Evolutionary conservation across 73 alveolate species (phyloP).

Genomic region (Diophrys sp.): DNA sequence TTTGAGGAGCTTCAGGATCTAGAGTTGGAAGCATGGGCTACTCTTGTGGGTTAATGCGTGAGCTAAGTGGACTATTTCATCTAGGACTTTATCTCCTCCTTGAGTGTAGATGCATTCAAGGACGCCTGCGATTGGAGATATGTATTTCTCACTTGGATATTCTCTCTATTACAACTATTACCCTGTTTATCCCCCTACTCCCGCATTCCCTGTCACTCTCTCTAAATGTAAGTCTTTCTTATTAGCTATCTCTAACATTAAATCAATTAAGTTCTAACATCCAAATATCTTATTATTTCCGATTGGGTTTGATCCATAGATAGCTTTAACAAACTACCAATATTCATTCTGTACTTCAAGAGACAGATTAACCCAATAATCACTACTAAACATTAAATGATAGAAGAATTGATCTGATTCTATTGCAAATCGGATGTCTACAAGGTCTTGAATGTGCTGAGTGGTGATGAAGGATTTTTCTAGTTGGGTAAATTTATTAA

Average conservation of each 20-base stretch:
- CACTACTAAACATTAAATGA: constrained; percentile 30
- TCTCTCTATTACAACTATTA: no score
- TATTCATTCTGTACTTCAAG: constrained; percentile 47
- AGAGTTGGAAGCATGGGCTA: constrained; percentile 48
- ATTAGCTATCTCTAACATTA: constrained; percentile 36
- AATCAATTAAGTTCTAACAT: constrained; percentile 34
- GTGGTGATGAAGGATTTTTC: constrained; percentile 27
- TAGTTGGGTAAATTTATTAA: constrained; percentile 16
- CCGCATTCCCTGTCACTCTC: no score
- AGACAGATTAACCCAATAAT: constrained; percentile 42
- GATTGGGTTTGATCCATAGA: constrained; percentile 41
- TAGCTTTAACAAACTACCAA: constrained; percentile 61
- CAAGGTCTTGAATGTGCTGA: constrained; percentile 40
- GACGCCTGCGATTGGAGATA: constrained; percentile 53
- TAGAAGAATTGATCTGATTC: constrained; percentile 45
- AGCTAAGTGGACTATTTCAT: constrained; percentile 27
- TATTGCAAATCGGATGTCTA: constrained; percentile 53
- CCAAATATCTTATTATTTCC: constrained; percentile 23
- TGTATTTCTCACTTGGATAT: constrained; percentile 22
- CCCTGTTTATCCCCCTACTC: no score
- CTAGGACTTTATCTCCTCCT: constrained; percentile 54
- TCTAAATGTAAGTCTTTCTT: constrained; percentile 10
- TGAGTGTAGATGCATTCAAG: constrained; percentile 43
- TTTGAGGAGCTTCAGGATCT: constrained; percentile 54
- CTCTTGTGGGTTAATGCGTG: constrained; percentile 49